Evolutionary conservation across 2,329 filamentous ascomycete species (phyloP).

Genomic region (Fusarium chlamydosporum): DNA sequence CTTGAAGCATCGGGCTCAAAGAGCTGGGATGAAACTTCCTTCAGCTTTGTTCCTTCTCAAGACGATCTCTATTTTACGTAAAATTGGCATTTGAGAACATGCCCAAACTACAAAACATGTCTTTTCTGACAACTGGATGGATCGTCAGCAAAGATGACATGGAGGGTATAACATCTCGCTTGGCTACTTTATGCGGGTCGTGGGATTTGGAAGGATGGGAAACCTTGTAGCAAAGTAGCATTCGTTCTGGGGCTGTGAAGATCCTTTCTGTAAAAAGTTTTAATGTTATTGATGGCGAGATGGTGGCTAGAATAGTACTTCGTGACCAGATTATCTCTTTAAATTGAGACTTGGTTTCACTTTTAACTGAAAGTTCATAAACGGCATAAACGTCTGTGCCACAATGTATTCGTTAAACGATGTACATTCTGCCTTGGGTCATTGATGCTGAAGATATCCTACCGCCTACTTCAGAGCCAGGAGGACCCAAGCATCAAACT

Average conservation of each 20-base stretch:
- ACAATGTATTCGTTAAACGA: no score
- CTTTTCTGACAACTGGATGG: conserved; percentile 9
- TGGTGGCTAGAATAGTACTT: conserved; percentile 17
- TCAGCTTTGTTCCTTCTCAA: not conserved
- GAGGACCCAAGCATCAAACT: conserved; percentile 46
- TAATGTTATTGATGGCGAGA: conserved; percentile 6
- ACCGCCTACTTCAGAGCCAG: conserved; percentile 42
- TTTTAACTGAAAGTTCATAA: no score
- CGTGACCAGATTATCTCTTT: not conserved
- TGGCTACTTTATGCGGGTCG: not conserved
- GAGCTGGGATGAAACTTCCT: conserved; percentile 4
- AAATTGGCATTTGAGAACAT: not conserved
- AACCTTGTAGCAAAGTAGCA: conserved; percentile 2
- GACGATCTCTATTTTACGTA: conserved; percentile 8
- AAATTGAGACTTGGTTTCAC: not conserved
- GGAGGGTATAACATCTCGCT: conserved; percentile 6
- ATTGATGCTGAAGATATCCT: no score
- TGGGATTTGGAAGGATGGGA: not conserved
- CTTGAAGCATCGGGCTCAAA: conserved; percentile 12
- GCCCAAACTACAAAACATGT: not conserved
- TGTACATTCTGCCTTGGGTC: no score
- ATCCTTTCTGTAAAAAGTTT: conserved; percentile 4
- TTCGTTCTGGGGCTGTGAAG: not conserved
- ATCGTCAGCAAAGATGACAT: conserved; percentile 14
- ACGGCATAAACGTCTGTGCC: no score